A percentile compares a stretch with the other conserved stretches of the same genome.
Evolutionary conservation across 441 rosid genomes (phyloP).

Genomic region (Hura crepitans): DNA sequence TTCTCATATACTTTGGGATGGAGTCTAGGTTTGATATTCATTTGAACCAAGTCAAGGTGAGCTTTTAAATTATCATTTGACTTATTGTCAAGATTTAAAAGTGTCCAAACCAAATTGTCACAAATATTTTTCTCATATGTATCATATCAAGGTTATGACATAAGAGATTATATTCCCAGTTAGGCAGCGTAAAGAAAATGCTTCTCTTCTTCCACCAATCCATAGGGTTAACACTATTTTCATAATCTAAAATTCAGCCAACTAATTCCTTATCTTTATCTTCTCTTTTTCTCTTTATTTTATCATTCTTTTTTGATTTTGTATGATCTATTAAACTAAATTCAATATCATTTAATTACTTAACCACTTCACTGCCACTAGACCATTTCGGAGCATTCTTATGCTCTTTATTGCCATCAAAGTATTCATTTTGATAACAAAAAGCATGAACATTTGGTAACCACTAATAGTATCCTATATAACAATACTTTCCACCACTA

Average conservation of each 20-base stretch:
- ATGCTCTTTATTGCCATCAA: neutral
- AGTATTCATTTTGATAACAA: neutral
- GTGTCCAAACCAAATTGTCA: conserved; percentile 2
- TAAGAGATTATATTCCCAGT: neutral
- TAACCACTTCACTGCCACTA: neutral
- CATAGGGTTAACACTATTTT: too few species aligned
- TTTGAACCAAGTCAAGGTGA: neutral
- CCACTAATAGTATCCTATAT: neutral
- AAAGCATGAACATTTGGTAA: neutral
- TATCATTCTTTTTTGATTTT: too few species aligned
- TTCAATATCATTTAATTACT: neutral
- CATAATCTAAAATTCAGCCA: too few species aligned
- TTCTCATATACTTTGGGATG: neutral
- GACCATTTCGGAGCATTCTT: neutral
- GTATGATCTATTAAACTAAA: neutral
- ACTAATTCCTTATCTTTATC: too few species aligned
- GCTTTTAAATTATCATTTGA: conserved; percentile 5
- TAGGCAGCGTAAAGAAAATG: neutral
- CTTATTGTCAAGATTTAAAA: neutral
- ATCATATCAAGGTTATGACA: neutral
- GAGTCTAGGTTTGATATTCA: neutral
- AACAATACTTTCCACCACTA: neutral
- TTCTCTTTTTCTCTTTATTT: too few species aligned
- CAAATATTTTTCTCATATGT: conserved; percentile 4
- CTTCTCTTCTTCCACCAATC: too few species aligned